Evolutionary conservation across 768 basidiomycete species (phyloP), one percentile per base, ranked within the genome.

Genomic region (Hericium alpestre): DNA sequence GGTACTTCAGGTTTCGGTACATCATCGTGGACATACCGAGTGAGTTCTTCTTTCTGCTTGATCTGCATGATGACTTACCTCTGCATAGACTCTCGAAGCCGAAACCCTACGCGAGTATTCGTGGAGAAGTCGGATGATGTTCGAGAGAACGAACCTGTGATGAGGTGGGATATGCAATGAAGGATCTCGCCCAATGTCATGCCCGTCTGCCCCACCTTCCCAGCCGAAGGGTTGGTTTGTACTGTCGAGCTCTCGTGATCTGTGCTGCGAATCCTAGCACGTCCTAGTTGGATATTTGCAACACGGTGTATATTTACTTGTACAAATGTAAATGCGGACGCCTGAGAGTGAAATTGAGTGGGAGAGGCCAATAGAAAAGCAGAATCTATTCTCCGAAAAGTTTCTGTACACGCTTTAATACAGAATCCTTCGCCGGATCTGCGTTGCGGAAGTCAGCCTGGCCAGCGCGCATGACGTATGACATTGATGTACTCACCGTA

Each of bases 391-490:
- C 95, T 66, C 93, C 95, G 65, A 93, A 88, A 27, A 97, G 79
- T 72, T 92, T 99, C 79, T 95, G 93, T 15, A 99, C 95, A 54
- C 94, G 84, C 72, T 94, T 97, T 66, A 98, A 77, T 32, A 98
- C 82, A 0, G 93, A 96, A 67, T 98, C 95, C 69, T 97, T 97
- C 12, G 85, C 83, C 15, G 95, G 95, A 72, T 98, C 95, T 95
- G 65, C 51, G 54, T 22, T 38, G 32, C 54, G 49, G 63, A 55
- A 66, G 60, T 64, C 47, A 56, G 63, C 58, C 58, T 59, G 54
- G 60, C 59, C 46, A 38, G 25, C 41, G 39, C 32, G 6, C 32
- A 32, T 32, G 25, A 25, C 25, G 5, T 10, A 22, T 10, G 4
- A 51, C 38, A 48, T 55, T 39, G 51, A 58, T 46, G 50, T 37